A percentile compares a stretch with the other conserved stretches of the same genome.
These are phyloP conservation scores for Solanum etuberosum DNA, from an alignment of 257 asterid genomes.

Conservation along the genomic window DNA sequence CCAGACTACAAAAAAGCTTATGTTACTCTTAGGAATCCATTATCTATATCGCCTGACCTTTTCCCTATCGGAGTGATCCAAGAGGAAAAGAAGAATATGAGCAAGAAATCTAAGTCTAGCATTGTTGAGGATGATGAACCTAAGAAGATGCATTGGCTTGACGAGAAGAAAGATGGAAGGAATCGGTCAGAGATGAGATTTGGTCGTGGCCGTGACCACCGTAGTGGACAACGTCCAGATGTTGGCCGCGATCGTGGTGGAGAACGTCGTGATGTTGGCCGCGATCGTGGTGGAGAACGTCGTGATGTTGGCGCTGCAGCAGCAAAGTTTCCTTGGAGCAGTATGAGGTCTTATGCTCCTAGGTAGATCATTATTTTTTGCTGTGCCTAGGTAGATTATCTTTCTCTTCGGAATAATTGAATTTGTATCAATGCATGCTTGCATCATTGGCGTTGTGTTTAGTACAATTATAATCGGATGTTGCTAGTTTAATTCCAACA, in stretches of 20 bases:
- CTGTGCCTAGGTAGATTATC: background rate
- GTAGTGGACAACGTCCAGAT: background rate
- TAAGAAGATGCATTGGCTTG: conserved; percentile 85
- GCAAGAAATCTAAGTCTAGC: conserved; percentile 55
- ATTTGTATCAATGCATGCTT: background rate
- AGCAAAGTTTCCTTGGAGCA: conserved; percentile 86
- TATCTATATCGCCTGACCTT: conserved; percentile 58
- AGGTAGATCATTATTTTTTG: conserved; percentile 8
- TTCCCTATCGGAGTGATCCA: conserved; percentile 60
- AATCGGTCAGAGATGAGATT: conserved; percentile 9
- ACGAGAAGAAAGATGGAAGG: conserved; percentile 35
- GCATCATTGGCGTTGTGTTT: background rate
- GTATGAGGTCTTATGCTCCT: conserved; percentile 43
- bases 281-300: background rate
- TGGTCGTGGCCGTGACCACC: conserved; percentile 2
- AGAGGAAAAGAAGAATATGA: conserved; percentile 44
- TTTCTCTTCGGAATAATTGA: background rate
- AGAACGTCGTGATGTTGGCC: background rate
- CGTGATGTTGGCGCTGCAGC: conserved; percentile 3
- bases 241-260: background rate
- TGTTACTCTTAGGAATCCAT: conserved; percentile 59
- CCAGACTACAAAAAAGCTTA: conserved; percentile 91
- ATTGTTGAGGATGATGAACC: conserved; percentile 70
- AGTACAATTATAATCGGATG: background rate
- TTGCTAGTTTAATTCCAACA: background rate